phyloP scores from a whole-genome alignment of 192 early-diverging fungal genomes.

The Piromyces sp. region DNA sequence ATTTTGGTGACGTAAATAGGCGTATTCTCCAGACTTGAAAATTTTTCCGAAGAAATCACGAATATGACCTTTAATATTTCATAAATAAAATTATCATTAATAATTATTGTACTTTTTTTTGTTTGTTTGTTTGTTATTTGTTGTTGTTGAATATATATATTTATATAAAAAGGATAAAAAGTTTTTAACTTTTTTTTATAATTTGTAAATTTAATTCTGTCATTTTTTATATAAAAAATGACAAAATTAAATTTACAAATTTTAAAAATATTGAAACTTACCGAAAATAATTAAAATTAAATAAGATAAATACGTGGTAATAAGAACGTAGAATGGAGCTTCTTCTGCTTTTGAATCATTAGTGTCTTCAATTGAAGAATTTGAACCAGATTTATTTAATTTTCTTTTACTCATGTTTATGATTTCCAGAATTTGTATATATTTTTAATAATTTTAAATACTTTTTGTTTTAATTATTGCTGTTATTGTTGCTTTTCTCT shows the following conservation, averaged over 20 bases:
- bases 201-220: too few relatives aligned
- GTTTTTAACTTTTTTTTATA: too few relatives aligned
- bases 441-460: background rate
- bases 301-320: slow-evolving; percentile 90
- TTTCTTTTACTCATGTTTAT: background rate
- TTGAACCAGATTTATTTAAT: background rate
- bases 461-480: background rate
- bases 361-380: background rate
- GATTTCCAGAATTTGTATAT: background rate
- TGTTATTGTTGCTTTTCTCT: too few relatives aligned
- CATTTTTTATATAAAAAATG: too few relatives aligned
- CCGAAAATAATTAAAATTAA: slow-evolving; percentile 85
- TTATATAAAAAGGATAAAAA: too few relatives aligned
- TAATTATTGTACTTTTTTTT: too few relatives aligned
- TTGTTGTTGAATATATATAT: too few relatives aligned
- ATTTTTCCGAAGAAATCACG: background rate
- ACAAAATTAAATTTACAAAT: too few relatives aligned
- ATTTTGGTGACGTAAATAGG: background rate
- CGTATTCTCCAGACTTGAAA: background rate
- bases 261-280: slow-evolving; percentile 20
- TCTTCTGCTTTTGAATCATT: slow-evolving; percentile 19
- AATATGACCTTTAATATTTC: background rate
- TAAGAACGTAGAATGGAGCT: slow-evolving; percentile 63
- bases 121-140: too few relatives aligned
- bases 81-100: too few relatives aligned